Conservation (phyloP, 495 filamentous ascomycete species). For the Penicilliopsis zonata region DNA sequence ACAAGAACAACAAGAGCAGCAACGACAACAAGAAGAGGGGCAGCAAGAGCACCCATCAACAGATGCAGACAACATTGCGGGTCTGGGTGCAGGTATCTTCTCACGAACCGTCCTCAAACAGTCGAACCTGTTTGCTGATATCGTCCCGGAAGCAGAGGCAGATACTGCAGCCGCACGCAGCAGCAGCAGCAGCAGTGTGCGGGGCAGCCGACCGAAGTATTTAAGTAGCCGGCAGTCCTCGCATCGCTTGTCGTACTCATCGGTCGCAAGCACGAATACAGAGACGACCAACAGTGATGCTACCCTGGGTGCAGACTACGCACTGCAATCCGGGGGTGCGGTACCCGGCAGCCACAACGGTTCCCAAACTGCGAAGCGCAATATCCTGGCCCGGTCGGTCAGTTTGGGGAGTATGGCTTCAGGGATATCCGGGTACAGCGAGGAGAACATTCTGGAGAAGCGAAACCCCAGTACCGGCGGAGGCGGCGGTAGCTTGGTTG, state of each 20-base stretch:
- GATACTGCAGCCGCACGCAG: conserved; percentile 12
- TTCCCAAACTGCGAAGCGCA: conserved; percentile 26
- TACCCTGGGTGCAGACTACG: conserved; percentile 72
- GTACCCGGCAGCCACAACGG: conserved; percentile 45
- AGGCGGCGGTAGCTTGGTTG: conserved; percentile 41
- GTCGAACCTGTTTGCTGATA: conserved; percentile 21
- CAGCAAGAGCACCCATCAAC: too few relatives aligned
- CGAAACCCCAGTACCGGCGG: conserved; percentile 21
- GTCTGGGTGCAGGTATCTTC: conserved; percentile 10
- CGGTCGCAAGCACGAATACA: conserved; percentile 48
- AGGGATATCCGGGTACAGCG: conserved; percentile 66
- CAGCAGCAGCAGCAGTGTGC: conserved; percentile 17
- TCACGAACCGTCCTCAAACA: conserved; percentile 25
- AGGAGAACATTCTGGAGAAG: conserved; percentile 37
- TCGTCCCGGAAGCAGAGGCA: conserved; percentile 11
- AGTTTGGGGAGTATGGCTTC: conserved; percentile 95
- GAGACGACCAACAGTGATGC: conserved; percentile 54
- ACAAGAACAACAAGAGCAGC: conserved; percentile 3
- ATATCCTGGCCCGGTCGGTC: conserved; percentile 60
- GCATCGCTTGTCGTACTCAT: conserved; percentile 68
- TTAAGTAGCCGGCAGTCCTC: conserved; percentile 62
- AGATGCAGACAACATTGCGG: conserved; percentile 11
- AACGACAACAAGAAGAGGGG: too few relatives aligned
- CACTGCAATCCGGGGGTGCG: conserved; percentile 73
- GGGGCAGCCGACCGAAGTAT: conserved; percentile 52